Evolutionary conservation across 2,329 filamentous ascomycete species (phyloP).

Genomic region (Claviceps fusiformis): DNA sequence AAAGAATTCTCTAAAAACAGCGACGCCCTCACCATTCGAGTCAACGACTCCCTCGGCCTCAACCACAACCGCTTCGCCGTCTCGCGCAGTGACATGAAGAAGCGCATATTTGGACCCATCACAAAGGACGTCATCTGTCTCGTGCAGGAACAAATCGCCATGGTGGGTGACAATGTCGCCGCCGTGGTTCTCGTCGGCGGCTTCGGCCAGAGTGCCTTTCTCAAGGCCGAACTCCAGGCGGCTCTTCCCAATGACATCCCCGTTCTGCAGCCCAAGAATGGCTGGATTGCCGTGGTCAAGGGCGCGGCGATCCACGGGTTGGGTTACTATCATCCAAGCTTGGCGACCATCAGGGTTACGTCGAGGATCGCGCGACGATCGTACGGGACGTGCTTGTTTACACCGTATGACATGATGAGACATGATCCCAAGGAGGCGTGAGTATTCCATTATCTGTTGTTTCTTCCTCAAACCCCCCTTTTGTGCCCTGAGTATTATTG

Average conservation of each 20-base stretch:
- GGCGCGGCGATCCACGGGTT: slow-evolving; percentile 33
- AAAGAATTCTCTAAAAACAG: slow-evolving; percentile 23
- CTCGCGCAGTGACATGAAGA: slow-evolving; percentile 50
- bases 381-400: slow-evolving; percentile 23
- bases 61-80: slow-evolving; percentile 19
- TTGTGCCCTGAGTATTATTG: no score
- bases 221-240: slow-evolving; percentile 26
- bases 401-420: slow-evolving; percentile 22
- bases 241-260: slow-evolving; percentile 21
- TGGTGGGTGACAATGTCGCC: slow-evolving; percentile 21
- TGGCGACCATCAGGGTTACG: slow-evolving; percentile 17
- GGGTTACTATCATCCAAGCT: slow-evolving; percentile 15
- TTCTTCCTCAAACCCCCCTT: background rate
- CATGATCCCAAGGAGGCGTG: slow-evolving; percentile 24
- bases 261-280: slow-evolving; percentile 33
- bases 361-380: slow-evolving; percentile 24
- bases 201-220: slow-evolving; percentile 31
- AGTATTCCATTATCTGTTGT: slow-evolving; percentile 5
- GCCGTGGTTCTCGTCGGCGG: slow-evolving; percentile 35
- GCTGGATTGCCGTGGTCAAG: slow-evolving; percentile 36
- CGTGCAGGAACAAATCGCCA: slow-evolving; percentile 26
- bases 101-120: slow-evolving; percentile 30
- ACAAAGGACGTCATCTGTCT: slow-evolving; percentile 29
- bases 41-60: slow-evolving; percentile 20
- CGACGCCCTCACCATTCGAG: slow-evolving; percentile 22